Evolutionary conservation across 2,329 filamentous ascomycete species (phyloP), one percentile per base, ranked within the genome.

Genomic region (Endoconidiophora polonica): DNA sequence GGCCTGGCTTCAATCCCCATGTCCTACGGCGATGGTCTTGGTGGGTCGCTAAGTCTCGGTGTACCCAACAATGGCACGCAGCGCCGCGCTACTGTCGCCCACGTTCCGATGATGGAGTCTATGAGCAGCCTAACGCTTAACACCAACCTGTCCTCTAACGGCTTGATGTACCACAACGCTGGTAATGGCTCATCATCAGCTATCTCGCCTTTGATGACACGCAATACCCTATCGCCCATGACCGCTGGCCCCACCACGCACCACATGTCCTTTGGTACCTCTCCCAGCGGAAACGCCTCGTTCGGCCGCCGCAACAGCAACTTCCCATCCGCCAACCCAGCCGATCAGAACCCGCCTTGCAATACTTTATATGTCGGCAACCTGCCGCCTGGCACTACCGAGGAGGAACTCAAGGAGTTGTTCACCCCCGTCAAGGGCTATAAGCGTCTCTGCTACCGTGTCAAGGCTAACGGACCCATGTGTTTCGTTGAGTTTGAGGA

Each of bases 291-390:
- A n/a, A 39, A 49, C 18, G 46, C 22, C 16, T 26, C 46, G 16
- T 42, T 33, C 6, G 40, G 37, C 40, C 51, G 51, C 20, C 51
- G 51, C 16, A 48, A 48, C 36, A 53, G 51, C 56, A 81, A 80
- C 54, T 84, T 86, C 55, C 90, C 90, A 12, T 83, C 88, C 0
- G 84, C 86, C 54, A 96, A 96, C 57, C 90, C 88, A 0, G 88
- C 90, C 10, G 90, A 98, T 60, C 85, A 95, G 64, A 95, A 96
- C 58, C 90, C 90, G 1, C 91, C 91, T 0, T 96, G 91, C 73
- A 96, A 98, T 61, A 98, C 91, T 0, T 72, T 98, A 5, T 96
- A 98, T 60, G 90, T 98, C 18, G 90, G 91, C n/a, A 96, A 98
- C 59, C 69, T 98, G 41, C 91, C 90, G 0, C 77, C 88, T 51